Base-by-base conservation (phyloP, 1,284 basidiomycete species). In the Pholiota adiposa region DNA sequence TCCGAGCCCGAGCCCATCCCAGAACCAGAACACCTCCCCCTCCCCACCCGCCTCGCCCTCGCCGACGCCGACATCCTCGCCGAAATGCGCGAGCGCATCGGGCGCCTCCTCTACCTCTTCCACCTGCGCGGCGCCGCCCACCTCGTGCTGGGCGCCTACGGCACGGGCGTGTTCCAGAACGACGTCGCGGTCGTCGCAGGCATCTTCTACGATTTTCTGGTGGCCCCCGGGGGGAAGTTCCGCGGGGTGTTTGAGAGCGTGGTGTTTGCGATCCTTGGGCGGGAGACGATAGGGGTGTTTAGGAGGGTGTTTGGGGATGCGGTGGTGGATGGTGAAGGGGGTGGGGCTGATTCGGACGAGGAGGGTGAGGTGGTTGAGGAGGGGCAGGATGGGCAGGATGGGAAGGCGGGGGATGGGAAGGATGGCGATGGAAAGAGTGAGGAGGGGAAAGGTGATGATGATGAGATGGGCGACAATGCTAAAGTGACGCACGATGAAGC, bases 91-190 rank as follows among this genome's bases (percentile, higher is more conserved):
- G 88, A 90, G 70, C 79, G 89, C 34, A 90, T 91, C 84, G 83
- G 75, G 1, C 77, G 89, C 41, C 77, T 90, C 44, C 71, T 92
- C 18, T 83, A 75, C 60, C 71, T 90, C 25, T 88, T 90, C 67
- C 83, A 90, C 71, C 76, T 75, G 51, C 77, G 83, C 65, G 83
- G 84, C n/a, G 82, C 81, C 12, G 77, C 75, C 64, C 79, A 84
- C 64, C 65, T 91, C 55, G 85, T 92, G 0, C 73, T 92, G 36
- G 90, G 90, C 31, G 86, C 86, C 63, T 92, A 90, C 71, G 90
- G 89, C 8, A 92, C 89, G 1, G 89, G 89, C 2, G 88, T 88
- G 3, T 92, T 91, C 72, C 76, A 77, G 62, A 92, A 91, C 69
- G 75, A 80, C 40, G 81, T 90, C 18, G 70, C 72, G 52, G 73